phyloP scores from a whole-genome alignment of 1,284 basidiomycete species.

The Ceratobasidium sp. region DNA sequence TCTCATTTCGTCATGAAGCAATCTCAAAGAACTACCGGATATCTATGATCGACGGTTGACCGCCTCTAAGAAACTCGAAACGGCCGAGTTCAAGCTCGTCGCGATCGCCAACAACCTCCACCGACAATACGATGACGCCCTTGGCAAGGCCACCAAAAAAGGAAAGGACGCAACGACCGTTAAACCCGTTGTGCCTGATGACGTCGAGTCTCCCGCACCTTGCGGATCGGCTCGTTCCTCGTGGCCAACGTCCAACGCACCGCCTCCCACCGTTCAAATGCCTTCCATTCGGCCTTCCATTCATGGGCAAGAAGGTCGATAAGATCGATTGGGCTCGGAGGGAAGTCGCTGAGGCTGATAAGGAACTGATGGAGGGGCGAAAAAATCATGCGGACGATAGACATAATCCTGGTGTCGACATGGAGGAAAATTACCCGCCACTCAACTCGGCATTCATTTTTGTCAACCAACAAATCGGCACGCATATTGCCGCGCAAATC shows the following conservation, averaged over 20 bases:
- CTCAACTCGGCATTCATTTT: slow-evolving; percentile 82
- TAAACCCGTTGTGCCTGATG: slow-evolving; percentile 40
- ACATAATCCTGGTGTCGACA: slow-evolving; percentile 61
- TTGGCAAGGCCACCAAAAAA: slow-evolving; percentile 53
- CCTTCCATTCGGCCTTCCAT: slow-evolving; percentile 72
- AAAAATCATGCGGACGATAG: slow-evolving; percentile 51
- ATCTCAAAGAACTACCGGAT: slow-evolving; percentile 73
- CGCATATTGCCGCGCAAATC: slow-evolving; percentile 77
- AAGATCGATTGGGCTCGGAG: slow-evolving; percentile 80
- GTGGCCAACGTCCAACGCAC: slow-evolving; percentile 70
- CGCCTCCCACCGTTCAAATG: slow-evolving; percentile 69
- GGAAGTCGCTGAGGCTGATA: slow-evolving; percentile 72
- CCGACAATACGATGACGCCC: slow-evolving; percentile 50
- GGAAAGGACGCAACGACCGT: slow-evolving; percentile 45
- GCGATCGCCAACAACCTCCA: slow-evolving; percentile 66
- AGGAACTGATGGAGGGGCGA: slow-evolving; percentile 68
- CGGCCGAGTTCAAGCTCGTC: slow-evolving; percentile 72
- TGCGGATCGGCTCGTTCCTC: slow-evolving; percentile 70
- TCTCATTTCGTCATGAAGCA: slow-evolving; percentile 54
- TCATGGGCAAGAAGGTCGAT: slow-evolving; percentile 80
- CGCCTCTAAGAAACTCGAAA: slow-evolving; percentile 74
- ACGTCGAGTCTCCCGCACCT: slow-evolving; percentile 56
- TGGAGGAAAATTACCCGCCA: slow-evolving; percentile 69
- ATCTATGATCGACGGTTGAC: slow-evolving; percentile 71
- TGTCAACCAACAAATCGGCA: slow-evolving; percentile 84